Percentiles rank a stretch among this genome's conserved stretches.
Conservation (phyloP, 495 filamentous ascomycete species). For the Parmelia sp. region DNA sequence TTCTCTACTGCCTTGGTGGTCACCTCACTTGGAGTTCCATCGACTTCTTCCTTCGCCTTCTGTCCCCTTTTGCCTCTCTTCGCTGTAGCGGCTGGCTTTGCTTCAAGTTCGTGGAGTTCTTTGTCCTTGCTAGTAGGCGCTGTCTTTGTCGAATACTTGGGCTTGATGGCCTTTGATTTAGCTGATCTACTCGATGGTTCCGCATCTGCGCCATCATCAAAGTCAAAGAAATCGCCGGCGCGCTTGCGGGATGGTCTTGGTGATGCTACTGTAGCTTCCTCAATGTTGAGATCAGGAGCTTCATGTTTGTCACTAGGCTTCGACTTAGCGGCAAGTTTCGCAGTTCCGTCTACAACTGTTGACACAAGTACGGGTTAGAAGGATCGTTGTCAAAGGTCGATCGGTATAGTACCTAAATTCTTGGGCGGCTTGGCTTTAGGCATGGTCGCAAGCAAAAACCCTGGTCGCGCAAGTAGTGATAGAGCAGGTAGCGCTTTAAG, state of each 20-base stretch:
- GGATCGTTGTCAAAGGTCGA: neutral
- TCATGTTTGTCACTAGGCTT: constrained; percentile 23
- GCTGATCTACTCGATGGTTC: constrained; percentile 36
- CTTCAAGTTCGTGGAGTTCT: neutral
- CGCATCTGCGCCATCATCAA: constrained; percentile 37
- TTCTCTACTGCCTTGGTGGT: constrained; percentile 24
- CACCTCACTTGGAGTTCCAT: constrained; percentile 14
- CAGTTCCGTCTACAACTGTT: constrained; percentile 18
- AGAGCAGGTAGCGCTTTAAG: neutral
- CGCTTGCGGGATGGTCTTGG: constrained; percentile 44
- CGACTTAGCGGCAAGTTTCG: constrained; percentile 23
- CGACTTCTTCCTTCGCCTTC: constrained; percentile 10
- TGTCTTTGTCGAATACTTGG: constrained; percentile 26
- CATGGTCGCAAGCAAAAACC: neutral
- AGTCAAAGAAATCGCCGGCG: constrained; percentile 48
- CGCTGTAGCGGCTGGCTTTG: neutral
- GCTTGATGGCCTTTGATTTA: constrained; percentile 29
- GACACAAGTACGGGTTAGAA: neutral
- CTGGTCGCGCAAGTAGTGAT: neutral
- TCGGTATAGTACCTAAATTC: neutral
- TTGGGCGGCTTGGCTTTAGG: constrained; percentile 11
- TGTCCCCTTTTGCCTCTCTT: constrained; percentile 7
- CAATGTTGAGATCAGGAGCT: constrained; percentile 19
- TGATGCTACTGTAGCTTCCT: constrained; percentile 18
- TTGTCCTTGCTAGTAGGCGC: neutral